Evolutionary conservation across 208 protist genomes (phyloP), one percentile per base, ranked within the genome.

Genomic region (Acanthamoeba royreba): DNA sequence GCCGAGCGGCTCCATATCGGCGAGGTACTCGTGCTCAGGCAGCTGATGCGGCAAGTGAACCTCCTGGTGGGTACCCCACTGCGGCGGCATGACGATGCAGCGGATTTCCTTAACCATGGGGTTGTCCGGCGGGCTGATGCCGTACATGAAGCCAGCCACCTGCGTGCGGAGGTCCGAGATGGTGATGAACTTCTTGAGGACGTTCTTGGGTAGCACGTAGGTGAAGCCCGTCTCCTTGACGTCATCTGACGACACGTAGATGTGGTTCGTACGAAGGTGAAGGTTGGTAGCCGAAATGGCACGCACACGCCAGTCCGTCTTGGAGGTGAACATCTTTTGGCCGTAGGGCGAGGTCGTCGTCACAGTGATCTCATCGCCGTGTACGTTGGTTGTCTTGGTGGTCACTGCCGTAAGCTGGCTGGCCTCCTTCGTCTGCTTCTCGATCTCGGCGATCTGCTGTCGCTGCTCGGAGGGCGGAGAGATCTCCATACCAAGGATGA

Each of bases 401-500:
- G 98, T 99, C 0, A 97, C 94, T 0, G 97, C 95, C 4, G 97
- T 99, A 0, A 98, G 66, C 94, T 98, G 97, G 25, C 79, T 93
- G 4, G 95, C 94, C 81, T 99, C 98, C 69, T 97, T 96, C 25
- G 95, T 96, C 94, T 99, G 98, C 92, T 99, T 98, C 95, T 99
- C 99, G 94, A 99, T 99, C 92, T 99, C 99, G 66, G 99, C 99
- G 72, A 99, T 99, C 97, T 99, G 98, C 96, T 99, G 99, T 85
- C 99, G 97, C 97, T 99, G 99, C 94, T 99, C 97, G 69, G 99
- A 99, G 43, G 99, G 98, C 47, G 99, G 98, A 22, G 98, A 97
- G 95, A 99, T 99, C 94, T 99, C 98, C 97, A 99, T 99, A 86
- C 99, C 99, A 9, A 99, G 97, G 95, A 99, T 99, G 96, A 99